phyloP scores from a whole-genome alignment of 306 rosid genomes.

The Clitoria ternatea region DNA sequence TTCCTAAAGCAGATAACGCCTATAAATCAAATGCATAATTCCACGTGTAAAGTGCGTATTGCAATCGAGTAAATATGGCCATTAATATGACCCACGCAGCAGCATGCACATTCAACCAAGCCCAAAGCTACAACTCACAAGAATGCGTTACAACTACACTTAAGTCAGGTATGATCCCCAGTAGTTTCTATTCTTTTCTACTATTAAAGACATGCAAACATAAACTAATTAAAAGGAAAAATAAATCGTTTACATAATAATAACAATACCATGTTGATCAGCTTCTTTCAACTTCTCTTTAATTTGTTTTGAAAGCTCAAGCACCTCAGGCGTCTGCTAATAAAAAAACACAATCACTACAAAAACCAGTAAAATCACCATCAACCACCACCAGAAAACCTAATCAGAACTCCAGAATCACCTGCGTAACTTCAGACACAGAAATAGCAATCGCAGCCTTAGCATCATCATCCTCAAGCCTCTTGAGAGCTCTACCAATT shows the following conservation, averaged over 20 bases:
- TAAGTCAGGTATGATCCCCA: not conserved
- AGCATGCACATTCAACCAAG: not conserved
- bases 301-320: slow-evolving; percentile 76
- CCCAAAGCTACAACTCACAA: slow-evolving; percentile 6
- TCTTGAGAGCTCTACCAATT: slow-evolving; percentile 86
- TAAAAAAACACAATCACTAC: slow-evolving; percentile 4
- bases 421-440: slow-evolving; percentile 95
- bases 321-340: slow-evolving; percentile 76
- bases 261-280: slow-evolving; percentile 69
- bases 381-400: not conserved
- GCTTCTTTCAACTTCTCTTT: slow-evolving; percentile 88
- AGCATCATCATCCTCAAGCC: slow-evolving; percentile 97
- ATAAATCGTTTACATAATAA: not conserved
- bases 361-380: not conserved
- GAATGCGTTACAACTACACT: too few species aligned
- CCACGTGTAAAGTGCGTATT: not conserved
- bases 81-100: not conserved
- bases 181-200: not conserved
- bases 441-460: slow-evolving; percentile 99
- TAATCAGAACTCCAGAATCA: not conserved
- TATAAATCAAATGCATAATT: not conserved
- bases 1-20: not conserved
- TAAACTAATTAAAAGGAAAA: not conserved
- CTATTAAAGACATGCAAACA: not conserved
- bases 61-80: not conserved